Conservation (phyloP, 495 filamentous ascomycete genomes). For the Xylaria flabelliformis region DNA sequence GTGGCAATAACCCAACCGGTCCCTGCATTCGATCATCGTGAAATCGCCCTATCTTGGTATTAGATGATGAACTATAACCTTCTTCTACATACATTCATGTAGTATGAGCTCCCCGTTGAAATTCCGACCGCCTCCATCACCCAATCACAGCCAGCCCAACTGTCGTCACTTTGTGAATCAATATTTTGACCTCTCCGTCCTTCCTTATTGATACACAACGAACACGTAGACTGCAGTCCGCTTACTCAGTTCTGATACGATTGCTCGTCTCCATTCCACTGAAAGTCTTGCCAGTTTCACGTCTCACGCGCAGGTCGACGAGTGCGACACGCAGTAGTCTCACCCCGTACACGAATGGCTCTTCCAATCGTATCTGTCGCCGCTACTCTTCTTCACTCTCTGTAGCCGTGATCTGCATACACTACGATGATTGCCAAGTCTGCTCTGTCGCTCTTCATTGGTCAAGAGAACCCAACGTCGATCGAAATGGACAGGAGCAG, state of each 20-base stretch:
- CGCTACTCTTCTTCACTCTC: background rate
- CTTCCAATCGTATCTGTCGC: conserved; percentile 1
- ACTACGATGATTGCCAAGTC: conserved; percentile 13
- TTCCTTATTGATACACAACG: background rate
- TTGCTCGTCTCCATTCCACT: background rate
- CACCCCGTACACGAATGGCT: conserved; percentile 1
- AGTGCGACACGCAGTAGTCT: background rate
- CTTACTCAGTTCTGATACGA: conserved; percentile 4
- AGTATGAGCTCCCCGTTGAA: background rate
- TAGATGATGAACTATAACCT: background rate
- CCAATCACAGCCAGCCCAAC: background rate
- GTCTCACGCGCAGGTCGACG: conserved; percentile 17
- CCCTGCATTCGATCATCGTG: background rate
- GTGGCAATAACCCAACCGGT: background rate
- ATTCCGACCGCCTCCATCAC: background rate
- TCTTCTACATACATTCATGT: background rate
- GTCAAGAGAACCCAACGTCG: background rate
- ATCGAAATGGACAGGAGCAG: conserved; percentile 13
- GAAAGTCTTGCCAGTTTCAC: background rate
- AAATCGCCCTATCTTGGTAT: background rate
- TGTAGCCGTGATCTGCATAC: conserved; percentile 4
- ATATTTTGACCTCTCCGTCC: background rate
- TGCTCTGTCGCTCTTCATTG: background rate
- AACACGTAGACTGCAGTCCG: conserved; percentile 4
- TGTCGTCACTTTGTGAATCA: background rate